These are phyloP conservation scores for Fusarium illudens DNA, from an alignment of 2,329 filamentous ascomycete species.

Conservation along the genomic window DNA sequence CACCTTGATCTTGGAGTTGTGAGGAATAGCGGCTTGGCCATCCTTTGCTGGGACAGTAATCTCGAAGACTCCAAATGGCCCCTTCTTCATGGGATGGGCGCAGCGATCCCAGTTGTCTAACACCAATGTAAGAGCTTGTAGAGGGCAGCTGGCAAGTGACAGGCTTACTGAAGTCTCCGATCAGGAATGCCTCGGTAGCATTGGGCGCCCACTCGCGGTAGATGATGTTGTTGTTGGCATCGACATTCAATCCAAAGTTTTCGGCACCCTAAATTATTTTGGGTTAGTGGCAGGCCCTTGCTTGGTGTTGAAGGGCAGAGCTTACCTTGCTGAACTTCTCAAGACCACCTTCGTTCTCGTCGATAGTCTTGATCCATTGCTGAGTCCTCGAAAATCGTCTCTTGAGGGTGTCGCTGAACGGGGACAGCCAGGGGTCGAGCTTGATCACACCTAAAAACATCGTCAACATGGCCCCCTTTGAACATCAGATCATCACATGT, in stretches of 20 bases:
- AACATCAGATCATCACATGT: slow-evolving; percentile 37
- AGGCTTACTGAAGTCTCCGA: slow-evolving; percentile 89
- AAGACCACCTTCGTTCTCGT: slow-evolving; percentile 85
- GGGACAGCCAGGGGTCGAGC: slow-evolving; percentile 88
- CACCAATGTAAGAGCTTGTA: slow-evolving; percentile 40
- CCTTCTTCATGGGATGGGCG: slow-evolving; percentile 86
- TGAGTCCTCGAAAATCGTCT: slow-evolving; percentile 81
- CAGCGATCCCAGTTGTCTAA: slow-evolving; percentile 86
- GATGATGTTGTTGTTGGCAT: slow-evolving; percentile 81
- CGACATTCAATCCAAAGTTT: slow-evolving; percentile 84
- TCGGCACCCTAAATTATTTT: slow-evolving; percentile 74
- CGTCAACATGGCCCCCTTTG: slow-evolving; percentile 21
- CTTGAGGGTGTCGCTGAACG: slow-evolving; percentile 81
- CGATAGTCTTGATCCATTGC: slow-evolving; percentile 85
- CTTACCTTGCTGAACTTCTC: slow-evolving; percentile 88
- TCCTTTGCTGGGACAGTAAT: slow-evolving; percentile 76
- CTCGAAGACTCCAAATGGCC: slow-evolving; percentile 87
- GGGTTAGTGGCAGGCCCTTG: slow-evolving; percentile 10
- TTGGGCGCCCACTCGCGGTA: slow-evolving; percentile 98
- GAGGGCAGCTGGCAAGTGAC: neutral
- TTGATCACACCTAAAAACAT: slow-evolving; percentile 75
- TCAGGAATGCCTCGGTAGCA: slow-evolving; percentile 82
- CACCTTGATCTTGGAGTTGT: slow-evolving; percentile 97
- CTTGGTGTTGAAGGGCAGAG: neutral
- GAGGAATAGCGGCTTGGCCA: slow-evolving; percentile 81